Conservation (phyloP, 805 yeast species). For the Wickerhamiella slavikovae region DNA sequence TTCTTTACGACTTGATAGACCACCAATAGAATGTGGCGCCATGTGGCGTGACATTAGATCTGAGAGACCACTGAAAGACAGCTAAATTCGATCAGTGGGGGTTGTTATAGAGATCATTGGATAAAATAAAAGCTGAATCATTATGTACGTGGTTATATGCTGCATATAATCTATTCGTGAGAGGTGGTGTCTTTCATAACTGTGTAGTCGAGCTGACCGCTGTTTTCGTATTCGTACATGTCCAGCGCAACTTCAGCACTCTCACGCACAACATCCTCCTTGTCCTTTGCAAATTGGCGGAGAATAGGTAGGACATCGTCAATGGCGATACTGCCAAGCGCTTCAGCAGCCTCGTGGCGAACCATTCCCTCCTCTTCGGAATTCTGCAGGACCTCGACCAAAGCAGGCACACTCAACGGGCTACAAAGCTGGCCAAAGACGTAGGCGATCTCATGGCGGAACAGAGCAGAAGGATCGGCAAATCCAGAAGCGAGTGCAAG, state of each 20-base stretch:
- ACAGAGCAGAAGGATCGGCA: slow-evolving; percentile 74
- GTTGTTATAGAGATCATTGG: no score
- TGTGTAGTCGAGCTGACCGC: slow-evolving; percentile 61
- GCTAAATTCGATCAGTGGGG: no score
- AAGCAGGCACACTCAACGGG: slow-evolving; percentile 77
- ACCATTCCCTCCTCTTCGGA: slow-evolving; percentile 90
- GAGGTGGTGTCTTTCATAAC: slow-evolving; percentile 16
- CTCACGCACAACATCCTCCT: slow-evolving; percentile 82
- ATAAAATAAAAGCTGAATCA: no score
- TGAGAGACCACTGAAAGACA: no score
- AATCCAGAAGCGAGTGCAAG: slow-evolving; percentile 82
- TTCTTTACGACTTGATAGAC: no score
- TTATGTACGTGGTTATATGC: no score
- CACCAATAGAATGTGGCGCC: no score
- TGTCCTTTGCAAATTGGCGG: slow-evolving; percentile 55
- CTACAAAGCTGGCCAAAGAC: slow-evolving; percentile 94
- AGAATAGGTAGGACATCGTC: slow-evolving; percentile 86
- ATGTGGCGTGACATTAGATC: no score
- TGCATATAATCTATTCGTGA: no score
- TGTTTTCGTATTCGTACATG: slow-evolving; percentile 91
- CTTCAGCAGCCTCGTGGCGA: slow-evolving; percentile 98
- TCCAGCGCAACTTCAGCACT: slow-evolving; percentile 94
- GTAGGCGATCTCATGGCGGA: slow-evolving; percentile 95
- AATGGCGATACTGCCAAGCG: slow-evolving; percentile 89
- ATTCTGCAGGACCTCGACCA: slow-evolving; percentile 62